Percentiles rank a stretch among this genome's conserved stretches.
Evolutionary conservation across 164 flowering plant species (phyloP).

Genomic region (Chimonanthus salicifolius): DNA sequence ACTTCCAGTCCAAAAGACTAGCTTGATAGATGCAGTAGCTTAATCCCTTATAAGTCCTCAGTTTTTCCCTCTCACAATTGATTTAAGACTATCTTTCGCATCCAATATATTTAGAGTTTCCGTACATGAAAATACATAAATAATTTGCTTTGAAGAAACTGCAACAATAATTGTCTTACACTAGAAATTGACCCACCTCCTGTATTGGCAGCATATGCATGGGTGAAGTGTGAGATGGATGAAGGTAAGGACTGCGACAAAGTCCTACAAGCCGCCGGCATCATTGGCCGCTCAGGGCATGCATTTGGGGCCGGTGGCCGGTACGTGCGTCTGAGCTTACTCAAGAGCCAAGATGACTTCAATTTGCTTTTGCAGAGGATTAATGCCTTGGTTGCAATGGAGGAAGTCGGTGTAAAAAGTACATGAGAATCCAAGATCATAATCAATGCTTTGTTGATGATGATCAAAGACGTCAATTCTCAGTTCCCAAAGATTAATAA

Average conservation of each 20-base stretch:
- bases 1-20: no score
- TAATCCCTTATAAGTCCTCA: no score
- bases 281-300: constrained; percentile 45
- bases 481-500: not conserved
- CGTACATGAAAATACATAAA: not conserved
- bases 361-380: constrained; percentile 26
- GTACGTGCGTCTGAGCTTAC: constrained; percentile 51
- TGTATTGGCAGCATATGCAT: constrained; percentile 54
- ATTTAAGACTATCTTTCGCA: not conserved
- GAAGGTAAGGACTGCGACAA: constrained; percentile 45
- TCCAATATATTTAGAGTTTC: not conserved
- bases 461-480: not conserved
- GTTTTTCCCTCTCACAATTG: no score
- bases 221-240: constrained; percentile 65
- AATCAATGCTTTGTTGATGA: not conserved
- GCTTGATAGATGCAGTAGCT: no score
- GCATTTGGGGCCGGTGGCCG: constrained; percentile 30
- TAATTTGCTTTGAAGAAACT: no score
- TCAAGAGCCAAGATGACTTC: constrained; percentile 42
- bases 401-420: constrained; percentile 7
- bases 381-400: constrained; percentile 25
- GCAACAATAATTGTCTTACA: not conserved
- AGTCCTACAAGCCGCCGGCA: constrained; percentile 39
- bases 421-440: not conserved
- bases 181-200: not conserved